Base-by-base conservation (phyloP, 352 stramenopile species). In the Globisporangium recalcitrans region DNA sequence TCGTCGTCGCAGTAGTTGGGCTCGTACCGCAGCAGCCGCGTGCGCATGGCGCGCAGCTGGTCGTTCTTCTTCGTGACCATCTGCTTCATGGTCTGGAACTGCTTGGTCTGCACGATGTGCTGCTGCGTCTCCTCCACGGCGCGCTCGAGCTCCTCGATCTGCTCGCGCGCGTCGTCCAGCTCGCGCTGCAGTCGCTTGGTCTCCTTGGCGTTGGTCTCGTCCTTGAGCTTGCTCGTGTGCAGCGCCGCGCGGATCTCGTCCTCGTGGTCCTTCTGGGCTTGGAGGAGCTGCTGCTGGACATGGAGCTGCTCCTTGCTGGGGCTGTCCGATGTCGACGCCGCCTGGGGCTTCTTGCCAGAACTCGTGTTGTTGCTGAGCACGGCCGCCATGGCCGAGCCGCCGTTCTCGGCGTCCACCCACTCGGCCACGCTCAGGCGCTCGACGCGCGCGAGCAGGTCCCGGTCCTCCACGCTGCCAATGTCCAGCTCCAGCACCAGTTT, bases 21-120 rank as follows among this genome's bases (percentile, higher is more conserved):
- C 63, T 96, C 87, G 64, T 95, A 94, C 52, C 76, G 77, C 63
- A 82, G 71, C 34, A 96, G 67, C 13, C 82, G 77, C n/a, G 73
- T 70, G 26, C 87, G 82, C 55, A 91, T 64, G 22, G 75, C 78
- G 21, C 73, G 72, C 21, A 95, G 77, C 71, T 92, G 74, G 52
- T 90, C 75, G 68, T 93, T 96, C 71, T 96, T 96, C 58, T 81
- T 70, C 11, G 70, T 75, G 26, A 96, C 80, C 73, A 92, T 88
- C 31, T 73, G 72, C 70, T 93, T 93, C 80, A 96, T 85, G 52
- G 77, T 60, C 64, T 90, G 80, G 71, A 96, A 96, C 74, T 94
- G 85, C 64, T 82, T 78, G 53, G 82, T 91, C 69, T 92, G 75
- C 11, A 83, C 72, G 22, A 93, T 70, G 65, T 93, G 83, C 68